Evolutionary conservation across 495 filamentous ascomycete genomes (phyloP).

Genomic region (Trichoderma parareesei): DNA sequence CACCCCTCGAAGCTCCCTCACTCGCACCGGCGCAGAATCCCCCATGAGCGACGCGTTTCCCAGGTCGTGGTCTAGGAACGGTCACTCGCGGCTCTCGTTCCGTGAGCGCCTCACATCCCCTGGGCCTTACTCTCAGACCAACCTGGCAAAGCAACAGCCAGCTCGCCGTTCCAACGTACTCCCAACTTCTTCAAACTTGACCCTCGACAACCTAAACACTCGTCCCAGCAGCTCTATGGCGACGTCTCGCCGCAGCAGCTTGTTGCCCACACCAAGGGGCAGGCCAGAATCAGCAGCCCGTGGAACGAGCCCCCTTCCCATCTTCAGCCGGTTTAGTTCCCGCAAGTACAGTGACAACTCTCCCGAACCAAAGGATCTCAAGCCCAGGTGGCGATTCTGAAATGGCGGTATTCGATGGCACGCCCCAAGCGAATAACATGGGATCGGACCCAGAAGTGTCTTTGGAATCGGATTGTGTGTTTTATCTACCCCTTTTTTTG

Average conservation of each 20-base stretch:
- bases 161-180: slow-evolving; percentile 39
- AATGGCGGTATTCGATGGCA: background rate
- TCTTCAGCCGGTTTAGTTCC: slow-evolving; percentile 1
- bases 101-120: slow-evolving; percentile 40
- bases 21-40: slow-evolving; percentile 31
- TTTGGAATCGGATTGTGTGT: slow-evolving; percentile 2
- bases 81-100: slow-evolving; percentile 35
- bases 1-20: slow-evolving; percentile 36
- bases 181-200: slow-evolving; percentile 18
- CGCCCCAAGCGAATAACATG: background rate
- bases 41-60: slow-evolving; percentile 33
- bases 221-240: slow-evolving; percentile 44
- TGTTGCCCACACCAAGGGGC: slow-evolving; percentile 32
- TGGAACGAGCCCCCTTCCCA: slow-evolving; percentile 3
- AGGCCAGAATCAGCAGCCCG: background rate
- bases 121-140: slow-evolving; percentile 24
- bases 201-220: slow-evolving; percentile 4
- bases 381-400: slow-evolving; percentile 12
- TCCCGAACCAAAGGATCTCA: slow-evolving; percentile 10
- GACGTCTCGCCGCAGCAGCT: slow-evolving; percentile 34
- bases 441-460: background rate
- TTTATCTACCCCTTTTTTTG: background rate
- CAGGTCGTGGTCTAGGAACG: slow-evolving; percentile 19
- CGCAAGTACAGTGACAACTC: slow-evolving; percentile 9
- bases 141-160: slow-evolving; percentile 15